Evolutionary conservation across 2,329 filamentous ascomycete species (phyloP).

Genomic region (Alternaria brassicae): DNA sequence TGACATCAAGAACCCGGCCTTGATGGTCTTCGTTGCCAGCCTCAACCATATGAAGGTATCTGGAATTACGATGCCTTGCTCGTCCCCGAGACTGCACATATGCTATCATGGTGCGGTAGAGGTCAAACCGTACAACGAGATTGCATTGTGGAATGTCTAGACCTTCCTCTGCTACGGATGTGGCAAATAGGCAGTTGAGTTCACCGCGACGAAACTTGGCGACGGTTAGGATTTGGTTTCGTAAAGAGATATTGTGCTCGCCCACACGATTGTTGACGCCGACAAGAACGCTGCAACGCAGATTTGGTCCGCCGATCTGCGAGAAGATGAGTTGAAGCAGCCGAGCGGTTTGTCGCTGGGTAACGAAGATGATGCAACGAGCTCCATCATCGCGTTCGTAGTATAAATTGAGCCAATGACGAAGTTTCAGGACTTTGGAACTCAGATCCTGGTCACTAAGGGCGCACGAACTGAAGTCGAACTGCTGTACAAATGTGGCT

Average conservation of each 20-base stretch:
- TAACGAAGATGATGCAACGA: constrained; percentile 88
- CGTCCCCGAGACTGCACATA: constrained; percentile 93
- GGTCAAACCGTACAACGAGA: constrained; percentile 78
- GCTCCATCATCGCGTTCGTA: constrained; percentile 66
- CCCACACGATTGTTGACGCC: constrained; percentile 62
- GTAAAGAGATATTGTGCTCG: constrained; percentile 71
- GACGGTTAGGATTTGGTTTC: constrained; percentile 76
- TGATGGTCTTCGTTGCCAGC: constrained; percentile 68
- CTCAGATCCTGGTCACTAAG: constrained; percentile 63
- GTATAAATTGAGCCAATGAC: constrained; percentile 65
- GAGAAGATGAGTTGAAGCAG: constrained; percentile 74
- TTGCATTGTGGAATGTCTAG: constrained; percentile 72
- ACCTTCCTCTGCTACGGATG: constrained; percentile 70
- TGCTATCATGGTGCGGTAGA: constrained; percentile 88
- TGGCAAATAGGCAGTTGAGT: constrained; percentile 68
- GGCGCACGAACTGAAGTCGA: constrained; percentile 56
- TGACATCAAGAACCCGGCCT: constrained; percentile 65
- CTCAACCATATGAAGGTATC: constrained; percentile 86
- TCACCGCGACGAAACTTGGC: constrained; percentile 67
- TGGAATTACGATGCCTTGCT: constrained; percentile 78
- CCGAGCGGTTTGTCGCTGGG: constrained; percentile 77
- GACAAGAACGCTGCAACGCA: constrained; percentile 70
- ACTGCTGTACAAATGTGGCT: constrained; percentile 61
- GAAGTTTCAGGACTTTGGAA: constrained; percentile 72
- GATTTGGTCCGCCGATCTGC: constrained; percentile 62